A percentile compares a stretch with the other conserved stretches of the same genome.
Conservation (phyloP, 805 yeast genomes). For the Starmerella khaoyaiensis region DNA sequence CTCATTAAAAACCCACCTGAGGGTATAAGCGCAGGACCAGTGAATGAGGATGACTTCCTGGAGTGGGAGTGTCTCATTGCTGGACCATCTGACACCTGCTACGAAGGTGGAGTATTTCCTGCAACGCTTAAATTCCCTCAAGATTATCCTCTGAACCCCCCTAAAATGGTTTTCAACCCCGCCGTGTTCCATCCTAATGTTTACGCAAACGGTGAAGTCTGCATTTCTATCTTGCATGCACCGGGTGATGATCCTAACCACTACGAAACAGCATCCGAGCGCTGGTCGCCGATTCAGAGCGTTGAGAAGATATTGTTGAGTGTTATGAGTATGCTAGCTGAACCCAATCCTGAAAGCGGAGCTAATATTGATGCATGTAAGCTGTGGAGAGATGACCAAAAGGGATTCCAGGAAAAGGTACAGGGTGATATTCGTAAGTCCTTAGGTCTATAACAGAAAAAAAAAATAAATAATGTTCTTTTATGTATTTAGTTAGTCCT, state of each 20-base stretch:
- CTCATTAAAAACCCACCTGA: conserved; percentile 79
- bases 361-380: conserved; percentile 76
- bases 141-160: conserved; percentile 78
- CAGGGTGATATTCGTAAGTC: conserved; percentile 54
- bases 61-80: conserved; percentile 74
- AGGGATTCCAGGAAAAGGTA: conserved; percentile 52
- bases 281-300: conserved; percentile 97
- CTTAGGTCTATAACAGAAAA: conserved; percentile 42
- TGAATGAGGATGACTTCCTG: conserved; percentile 56
- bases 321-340: conserved; percentile 88
- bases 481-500: neutral
- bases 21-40: conserved; percentile 90
- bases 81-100: conserved; percentile 75
- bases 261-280: conserved; percentile 88
- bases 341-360: conserved; percentile 92
- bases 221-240: conserved; percentile 87
- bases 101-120: conserved; percentile 78
- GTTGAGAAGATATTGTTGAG: conserved; percentile 90
- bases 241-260: conserved; percentile 96
- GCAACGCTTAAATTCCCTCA: conserved; percentile 59
- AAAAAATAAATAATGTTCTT: conserved; percentile 3
- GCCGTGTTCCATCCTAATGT: conserved; percentile 86
- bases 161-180: conserved; percentile 60
- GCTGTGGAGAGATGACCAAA: conserved; percentile 79
- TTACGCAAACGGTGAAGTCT: conserved; percentile 88